Evolutionary conservation across 116 monocot species (phyloP).

Genomic region (Papilionanthe hybrid): DNA sequence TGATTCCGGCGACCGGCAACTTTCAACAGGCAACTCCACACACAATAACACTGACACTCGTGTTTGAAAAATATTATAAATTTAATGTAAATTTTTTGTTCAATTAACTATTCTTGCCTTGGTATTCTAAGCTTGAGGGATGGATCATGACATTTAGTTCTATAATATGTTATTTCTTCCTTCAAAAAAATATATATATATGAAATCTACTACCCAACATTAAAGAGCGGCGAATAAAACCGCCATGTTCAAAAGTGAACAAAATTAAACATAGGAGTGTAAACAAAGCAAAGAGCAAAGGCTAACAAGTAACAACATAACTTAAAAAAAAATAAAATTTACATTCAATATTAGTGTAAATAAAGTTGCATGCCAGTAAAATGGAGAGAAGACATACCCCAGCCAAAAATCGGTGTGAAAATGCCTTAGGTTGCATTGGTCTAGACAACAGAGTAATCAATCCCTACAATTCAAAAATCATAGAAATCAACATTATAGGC

Average conservation of each 20-base stretch:
- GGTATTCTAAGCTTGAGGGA: too few species aligned
- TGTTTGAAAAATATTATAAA: too few species aligned
- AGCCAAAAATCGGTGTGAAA: conserved; percentile 80
- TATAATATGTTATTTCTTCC: not conserved
- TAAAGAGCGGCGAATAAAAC: not conserved
- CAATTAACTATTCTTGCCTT: too few species aligned
- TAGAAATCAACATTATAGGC: conserved; percentile 4
- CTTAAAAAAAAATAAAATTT: not conserved
- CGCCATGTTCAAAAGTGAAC: not conserved
- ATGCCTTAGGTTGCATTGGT: conserved; percentile 73
- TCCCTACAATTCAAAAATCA: conserved; percentile 40
- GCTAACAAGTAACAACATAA: not conserved
- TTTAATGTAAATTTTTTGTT: too few species aligned
- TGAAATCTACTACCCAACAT: not conserved
- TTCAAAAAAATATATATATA: not conserved
- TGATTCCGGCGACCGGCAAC: too few species aligned
- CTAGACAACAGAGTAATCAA: conserved; percentile 41
- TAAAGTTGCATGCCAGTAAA: not conserved
- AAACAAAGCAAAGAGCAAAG: not conserved
- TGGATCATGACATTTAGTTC: too few species aligned
- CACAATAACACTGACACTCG: too few species aligned
- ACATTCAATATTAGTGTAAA: not conserved
- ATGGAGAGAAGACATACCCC: conserved; percentile 49
- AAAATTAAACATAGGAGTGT: not conserved
- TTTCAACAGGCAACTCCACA: too few species aligned